Percentiles rank a stretch among this genome's conserved stretches.
Conservation (phyloP, 768 basidiomycete species). For the Boletus bicolor region DNA sequence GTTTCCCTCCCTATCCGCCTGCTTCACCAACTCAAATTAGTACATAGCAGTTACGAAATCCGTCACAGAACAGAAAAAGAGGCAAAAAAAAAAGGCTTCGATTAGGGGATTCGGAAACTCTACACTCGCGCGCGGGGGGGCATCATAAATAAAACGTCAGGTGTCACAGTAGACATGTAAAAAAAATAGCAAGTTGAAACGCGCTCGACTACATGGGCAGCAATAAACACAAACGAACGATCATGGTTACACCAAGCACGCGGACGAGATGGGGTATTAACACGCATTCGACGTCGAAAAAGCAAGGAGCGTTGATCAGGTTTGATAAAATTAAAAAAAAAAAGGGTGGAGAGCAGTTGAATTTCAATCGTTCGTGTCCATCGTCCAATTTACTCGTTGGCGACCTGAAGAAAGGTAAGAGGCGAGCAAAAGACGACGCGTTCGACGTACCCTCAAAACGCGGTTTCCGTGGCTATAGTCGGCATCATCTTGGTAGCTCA, state of each 20-base stretch:
- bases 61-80: too few species aligned
- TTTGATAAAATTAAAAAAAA: neutral
- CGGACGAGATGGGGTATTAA: neutral
- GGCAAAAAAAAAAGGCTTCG: too few species aligned
- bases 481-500: constrained; percentile 30
- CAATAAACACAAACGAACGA: constrained; percentile 4
- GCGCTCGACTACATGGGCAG: neutral
- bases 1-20: too few species aligned
- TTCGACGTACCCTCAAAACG: constrained; percentile 26
- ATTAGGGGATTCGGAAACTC: too few species aligned
- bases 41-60: too few species aligned
- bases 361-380: neutral
- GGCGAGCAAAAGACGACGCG: neutral
- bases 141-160: neutral
- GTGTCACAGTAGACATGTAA: neutral
- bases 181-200: too few species aligned
- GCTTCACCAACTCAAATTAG: too few species aligned
- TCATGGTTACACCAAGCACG: neutral
- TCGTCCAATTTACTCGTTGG: constrained; percentile 16
- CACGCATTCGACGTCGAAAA: neutral
- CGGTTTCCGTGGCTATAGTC: constrained; percentile 30
- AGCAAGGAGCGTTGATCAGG: neutral
- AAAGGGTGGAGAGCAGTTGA: neutral
- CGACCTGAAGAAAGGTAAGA: constrained; percentile 6
- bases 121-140: too few species aligned